A percentile compares a stretch with the other conserved stretches of the same genome.
Conservation (phyloP, 257 asterid genomes). For the Gynochthodes officinalis region DNA sequence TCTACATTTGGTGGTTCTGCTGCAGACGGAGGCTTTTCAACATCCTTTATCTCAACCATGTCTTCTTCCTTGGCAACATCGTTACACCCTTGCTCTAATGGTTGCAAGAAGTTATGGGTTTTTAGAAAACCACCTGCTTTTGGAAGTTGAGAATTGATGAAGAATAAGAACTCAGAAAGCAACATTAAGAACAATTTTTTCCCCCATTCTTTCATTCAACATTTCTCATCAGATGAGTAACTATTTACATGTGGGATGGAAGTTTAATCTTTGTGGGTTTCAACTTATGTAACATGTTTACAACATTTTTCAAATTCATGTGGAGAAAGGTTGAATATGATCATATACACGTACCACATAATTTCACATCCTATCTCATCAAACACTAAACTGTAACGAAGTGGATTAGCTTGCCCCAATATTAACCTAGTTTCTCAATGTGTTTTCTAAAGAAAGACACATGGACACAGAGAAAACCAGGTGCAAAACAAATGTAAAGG, state of each 20-base stretch:
- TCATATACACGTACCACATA: too few relatives aligned
- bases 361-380: not conserved
- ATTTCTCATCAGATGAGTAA: not conserved
- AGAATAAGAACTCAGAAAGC: constrained; percentile 4
- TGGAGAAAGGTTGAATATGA: too few relatives aligned
- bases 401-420: not conserved
- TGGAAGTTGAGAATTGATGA: constrained; percentile 9
- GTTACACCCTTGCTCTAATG: constrained; percentile 65
- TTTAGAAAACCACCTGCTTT: constrained; percentile 57
- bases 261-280: not conserved
- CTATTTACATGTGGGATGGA: too few relatives aligned
- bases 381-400: not conserved
- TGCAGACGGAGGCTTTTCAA: constrained; percentile 46
- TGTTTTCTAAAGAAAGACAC: too few relatives aligned
- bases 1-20: constrained; percentile 43
- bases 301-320: too few relatives aligned
- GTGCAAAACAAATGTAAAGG: too few relatives aligned
- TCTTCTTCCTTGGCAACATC: constrained; percentile 47
- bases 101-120: constrained; percentile 92
- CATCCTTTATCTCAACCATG: constrained; percentile 34
- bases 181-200: not conserved
- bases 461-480: not conserved
- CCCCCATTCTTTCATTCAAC: not conserved
- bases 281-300: not conserved
- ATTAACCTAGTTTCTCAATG: not conserved